A percentile compares a stretch with the other conserved stretches of the same genome.
Evolutionary conservation across 805 yeast genomes (phyloP).

Genomic region (Saccharomycopsis guyanensis): DNA sequence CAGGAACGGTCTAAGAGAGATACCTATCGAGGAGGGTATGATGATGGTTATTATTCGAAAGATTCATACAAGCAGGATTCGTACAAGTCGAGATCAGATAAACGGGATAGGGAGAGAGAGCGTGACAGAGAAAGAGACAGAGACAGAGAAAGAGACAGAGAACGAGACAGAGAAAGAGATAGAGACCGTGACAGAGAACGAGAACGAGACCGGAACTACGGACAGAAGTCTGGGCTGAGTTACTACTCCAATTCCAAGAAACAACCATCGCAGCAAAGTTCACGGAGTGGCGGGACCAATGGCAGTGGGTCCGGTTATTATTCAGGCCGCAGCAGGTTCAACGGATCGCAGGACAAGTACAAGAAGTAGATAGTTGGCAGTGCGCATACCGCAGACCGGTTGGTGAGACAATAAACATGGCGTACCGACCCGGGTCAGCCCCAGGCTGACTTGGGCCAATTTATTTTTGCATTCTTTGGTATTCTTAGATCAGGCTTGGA

Average conservation of each 20-base stretch:
- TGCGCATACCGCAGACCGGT: too few relatives aligned
- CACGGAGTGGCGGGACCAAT: background rate
- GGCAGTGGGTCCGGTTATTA: background rate
- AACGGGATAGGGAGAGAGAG: background rate
- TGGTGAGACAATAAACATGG: too few relatives aligned
- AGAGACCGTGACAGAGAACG: conserved; percentile 5
- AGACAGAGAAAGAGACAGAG: background rate
- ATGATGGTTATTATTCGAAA: background rate
- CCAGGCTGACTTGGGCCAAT: too few relatives aligned
- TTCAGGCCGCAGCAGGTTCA: background rate
- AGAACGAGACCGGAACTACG: background rate
- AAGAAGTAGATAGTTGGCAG: background rate
- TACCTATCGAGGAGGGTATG: background rate
- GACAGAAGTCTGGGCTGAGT: background rate
- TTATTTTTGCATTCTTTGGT: background rate
- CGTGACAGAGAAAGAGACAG: background rate
- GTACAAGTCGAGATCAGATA: background rate
- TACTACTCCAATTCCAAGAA: background rate
- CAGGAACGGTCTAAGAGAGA: background rate
- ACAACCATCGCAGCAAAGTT: background rate
- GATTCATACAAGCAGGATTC: background rate
- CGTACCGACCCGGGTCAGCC: too few relatives aligned
- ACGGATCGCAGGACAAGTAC: background rate
- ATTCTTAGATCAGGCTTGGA: too few relatives aligned
- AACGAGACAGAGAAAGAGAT: conserved; percentile 1